These are phyloP conservation scores for Beauveria sp. DNA, from an alignment of 2,329 filamentous ascomycete species.

Conservation along the genomic window DNA sequence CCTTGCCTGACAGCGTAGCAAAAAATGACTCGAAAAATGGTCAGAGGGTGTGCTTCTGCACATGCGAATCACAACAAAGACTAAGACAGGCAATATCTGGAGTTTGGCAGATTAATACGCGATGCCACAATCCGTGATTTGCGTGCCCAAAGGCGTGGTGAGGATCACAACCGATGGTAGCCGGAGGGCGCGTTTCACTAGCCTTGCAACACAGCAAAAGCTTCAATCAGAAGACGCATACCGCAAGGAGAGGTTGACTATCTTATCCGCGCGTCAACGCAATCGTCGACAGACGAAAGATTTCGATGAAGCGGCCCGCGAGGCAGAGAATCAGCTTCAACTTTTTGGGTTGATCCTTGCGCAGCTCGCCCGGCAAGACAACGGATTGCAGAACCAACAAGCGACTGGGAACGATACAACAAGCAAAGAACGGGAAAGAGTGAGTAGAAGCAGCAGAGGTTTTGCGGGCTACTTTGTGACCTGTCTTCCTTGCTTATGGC, in stretches of 20 bases:
- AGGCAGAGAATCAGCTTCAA: not conserved
- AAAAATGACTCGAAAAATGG: too few species aligned
- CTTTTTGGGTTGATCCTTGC: constrained; percentile 1
- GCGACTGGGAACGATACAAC: not conserved
- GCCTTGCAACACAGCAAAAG: not conserved
- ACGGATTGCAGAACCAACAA: not conserved
- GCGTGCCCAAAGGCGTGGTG: not conserved
- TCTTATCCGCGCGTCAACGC: too few species aligned
- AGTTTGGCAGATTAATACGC: not conserved
- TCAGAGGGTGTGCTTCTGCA: too few species aligned
- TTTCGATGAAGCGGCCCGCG: not conserved
- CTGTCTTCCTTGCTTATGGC: too few species aligned
- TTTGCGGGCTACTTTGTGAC: too few species aligned
- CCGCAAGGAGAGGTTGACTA: too few species aligned
- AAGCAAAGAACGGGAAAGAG: not conserved
- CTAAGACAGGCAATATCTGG: too few species aligned
- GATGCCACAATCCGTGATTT: not conserved
- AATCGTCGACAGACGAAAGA: not conserved
- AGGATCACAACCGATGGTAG: not conserved
- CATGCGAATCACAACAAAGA: too few species aligned
- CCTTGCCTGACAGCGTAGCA: not conserved
- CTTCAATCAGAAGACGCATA: not conserved
- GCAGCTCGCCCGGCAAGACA: not conserved
- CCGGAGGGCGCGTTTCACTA: not conserved
- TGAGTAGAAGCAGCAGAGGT: not conserved